Conservation (phyloP, 345 rosid species). For the Euphorbia lathyris region DNA sequence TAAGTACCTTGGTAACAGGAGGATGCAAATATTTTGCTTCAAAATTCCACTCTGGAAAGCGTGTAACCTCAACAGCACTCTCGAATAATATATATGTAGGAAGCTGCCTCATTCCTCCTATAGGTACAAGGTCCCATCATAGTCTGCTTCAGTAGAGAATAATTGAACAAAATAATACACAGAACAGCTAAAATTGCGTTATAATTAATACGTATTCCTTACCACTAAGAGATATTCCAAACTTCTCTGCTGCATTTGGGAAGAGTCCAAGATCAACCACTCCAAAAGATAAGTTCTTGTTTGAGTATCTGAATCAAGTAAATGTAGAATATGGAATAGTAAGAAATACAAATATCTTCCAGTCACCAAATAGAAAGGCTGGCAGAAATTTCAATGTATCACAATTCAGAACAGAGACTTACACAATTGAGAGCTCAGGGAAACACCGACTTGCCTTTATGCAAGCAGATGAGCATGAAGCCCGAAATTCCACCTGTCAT, state of each 20-base stretch:
- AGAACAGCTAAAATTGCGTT: not conserved
- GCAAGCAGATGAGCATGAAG: conserved; percentile 53
- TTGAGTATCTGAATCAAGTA: conserved; percentile 58
- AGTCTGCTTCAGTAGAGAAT: not conserved
- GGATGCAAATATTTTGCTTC: conserved; percentile 54
- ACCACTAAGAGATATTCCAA: conserved; percentile 87
- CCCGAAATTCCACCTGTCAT: conserved; percentile 71
- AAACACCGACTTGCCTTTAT: conserved; percentile 67
- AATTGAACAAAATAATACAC: conserved; percentile 11
- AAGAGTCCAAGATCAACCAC: conserved; percentile 87
- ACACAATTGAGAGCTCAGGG: conserved; percentile 77
- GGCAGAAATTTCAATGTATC: not conserved
- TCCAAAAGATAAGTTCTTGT: conserved; percentile 77
- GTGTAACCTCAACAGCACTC: conserved; percentile 67
- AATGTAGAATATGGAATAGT: conserved; percentile 4
- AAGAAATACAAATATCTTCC: not conserved
- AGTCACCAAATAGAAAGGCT: not conserved
- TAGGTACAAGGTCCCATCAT: conserved; percentile 11
- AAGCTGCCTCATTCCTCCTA: conserved; percentile 75
- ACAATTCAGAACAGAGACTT: conserved; percentile 20
- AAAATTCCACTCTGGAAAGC: conserved; percentile 71
- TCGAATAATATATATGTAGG: conserved; percentile 82
- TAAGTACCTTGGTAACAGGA: conserved; percentile 63
- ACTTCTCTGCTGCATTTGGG: conserved; percentile 78
- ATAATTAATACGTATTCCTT: conserved; percentile 10